These are phyloP conservation scores for Castanea sativa DNA, from an alignment of 306 rosid species.

Conservation along the genomic window DNA sequence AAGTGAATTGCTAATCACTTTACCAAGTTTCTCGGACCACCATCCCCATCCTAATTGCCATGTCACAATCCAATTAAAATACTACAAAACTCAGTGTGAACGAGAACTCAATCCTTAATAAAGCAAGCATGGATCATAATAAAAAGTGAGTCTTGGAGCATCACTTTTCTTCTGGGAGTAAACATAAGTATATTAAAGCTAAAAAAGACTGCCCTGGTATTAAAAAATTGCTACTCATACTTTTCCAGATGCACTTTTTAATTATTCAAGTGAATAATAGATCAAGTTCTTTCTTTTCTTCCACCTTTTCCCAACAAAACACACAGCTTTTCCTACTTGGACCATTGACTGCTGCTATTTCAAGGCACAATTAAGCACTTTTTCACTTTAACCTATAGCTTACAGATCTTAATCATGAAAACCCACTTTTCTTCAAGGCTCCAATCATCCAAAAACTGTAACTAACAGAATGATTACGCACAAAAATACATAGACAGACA, in stretches of 20 bases:
- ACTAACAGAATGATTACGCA: constrained; percentile 3
- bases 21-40: constrained; percentile 2
- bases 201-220: background rate
- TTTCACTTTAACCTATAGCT: constrained; percentile 20
- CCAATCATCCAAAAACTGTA: constrained; percentile 35
- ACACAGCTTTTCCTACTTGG: constrained; percentile 22
- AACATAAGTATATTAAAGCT: constrained; percentile 5
- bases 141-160: constrained; percentile 1
- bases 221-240: constrained; percentile 14
- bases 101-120: background rate
- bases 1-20: background rate
- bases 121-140: background rate
- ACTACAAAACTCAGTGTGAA: background rate
- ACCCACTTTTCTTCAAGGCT: constrained; percentile 36
- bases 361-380: constrained; percentile 26
- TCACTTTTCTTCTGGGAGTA: constrained; percentile 10
- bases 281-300: constrained; percentile 19
- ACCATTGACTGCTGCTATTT: constrained; percentile 16
- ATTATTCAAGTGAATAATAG: constrained; percentile 10
- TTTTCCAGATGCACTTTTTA: constrained; percentile 30
- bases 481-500: background rate
- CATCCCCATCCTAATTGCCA: constrained; percentile 1
- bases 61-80: constrained; percentile 6
- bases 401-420: constrained; percentile 38
- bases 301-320: background rate